These are phyloP conservation scores for Parathielavia appendiculata DNA, from an alignment of 495 filamentous ascomycete genomes.

Conservation along the genomic window DNA sequence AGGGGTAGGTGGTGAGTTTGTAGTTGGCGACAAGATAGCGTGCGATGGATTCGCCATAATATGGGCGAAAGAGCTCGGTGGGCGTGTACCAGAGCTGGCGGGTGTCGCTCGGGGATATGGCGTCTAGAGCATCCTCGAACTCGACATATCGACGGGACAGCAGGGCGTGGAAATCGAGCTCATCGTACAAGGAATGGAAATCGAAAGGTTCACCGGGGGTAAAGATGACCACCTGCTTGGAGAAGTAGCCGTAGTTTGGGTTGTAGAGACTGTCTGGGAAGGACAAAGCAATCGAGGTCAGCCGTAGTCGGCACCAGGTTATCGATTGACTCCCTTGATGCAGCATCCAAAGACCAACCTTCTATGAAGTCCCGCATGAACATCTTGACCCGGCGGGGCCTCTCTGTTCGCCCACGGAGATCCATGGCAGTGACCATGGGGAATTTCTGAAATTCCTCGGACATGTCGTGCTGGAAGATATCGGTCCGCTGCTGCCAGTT, in stretches of 20 bases:
- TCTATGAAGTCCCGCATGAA: conserved; percentile 95
- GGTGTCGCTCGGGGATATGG: conserved; percentile 56
- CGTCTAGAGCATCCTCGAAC: conserved; percentile 86
- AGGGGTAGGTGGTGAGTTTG: conserved; percentile 86
- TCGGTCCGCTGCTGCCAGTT: conserved; percentile 79
- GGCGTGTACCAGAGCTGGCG: conserved; percentile 98
- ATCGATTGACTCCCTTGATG: neutral
- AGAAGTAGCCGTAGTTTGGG: conserved; percentile 95
- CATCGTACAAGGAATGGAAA: conserved; percentile 74
- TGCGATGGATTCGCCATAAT: conserved; percentile 95
- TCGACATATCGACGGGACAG: conserved; percentile 75
- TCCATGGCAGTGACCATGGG: conserved; percentile 80
- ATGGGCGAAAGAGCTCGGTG: conserved; percentile 92
- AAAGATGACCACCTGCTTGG: conserved; percentile 96
- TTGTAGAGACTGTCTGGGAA: conserved; percentile 88
- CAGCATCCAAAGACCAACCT: conserved; percentile 47
- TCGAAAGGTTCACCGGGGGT: conserved; percentile 87
- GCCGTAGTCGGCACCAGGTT: neutral
- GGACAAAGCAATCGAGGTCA: neutral
- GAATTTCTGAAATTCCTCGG: conserved; percentile 70
- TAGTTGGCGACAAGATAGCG: conserved; percentile 94
- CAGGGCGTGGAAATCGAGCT: conserved; percentile 70
- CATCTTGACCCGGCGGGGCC: conserved; percentile 92
- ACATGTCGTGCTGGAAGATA: conserved; percentile 65
- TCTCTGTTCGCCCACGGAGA: conserved; percentile 61